These are phyloP conservation scores for Cercospora brassicicola DNA, from an alignment of 2,329 filamentous ascomycete species.

Conservation along the genomic window DNA sequence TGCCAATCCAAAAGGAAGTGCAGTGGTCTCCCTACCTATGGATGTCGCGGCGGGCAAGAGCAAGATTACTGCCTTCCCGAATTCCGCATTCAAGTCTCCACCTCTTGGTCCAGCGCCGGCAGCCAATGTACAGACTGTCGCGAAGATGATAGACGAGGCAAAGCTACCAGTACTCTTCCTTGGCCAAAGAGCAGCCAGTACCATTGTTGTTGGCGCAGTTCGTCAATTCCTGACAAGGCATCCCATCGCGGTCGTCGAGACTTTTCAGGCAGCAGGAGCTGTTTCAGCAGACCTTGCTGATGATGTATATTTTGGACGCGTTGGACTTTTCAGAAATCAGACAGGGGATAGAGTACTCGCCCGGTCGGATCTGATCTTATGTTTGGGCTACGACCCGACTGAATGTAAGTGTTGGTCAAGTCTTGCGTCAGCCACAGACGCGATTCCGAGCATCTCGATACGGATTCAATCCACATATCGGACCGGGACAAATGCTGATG, in stretches of 20 bases:
- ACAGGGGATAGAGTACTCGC: conserved; percentile 49
- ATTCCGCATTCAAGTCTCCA: conserved; percentile 45
- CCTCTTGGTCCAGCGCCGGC: conserved; percentile 44
- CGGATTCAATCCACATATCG: neutral
- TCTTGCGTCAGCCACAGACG: neutral
- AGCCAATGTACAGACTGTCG: conserved; percentile 39
- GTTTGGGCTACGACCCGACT: conserved; percentile 51
- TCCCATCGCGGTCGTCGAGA: conserved; percentile 52
- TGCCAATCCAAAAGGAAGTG: conserved; percentile 46
- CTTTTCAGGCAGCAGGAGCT: conserved; percentile 53
- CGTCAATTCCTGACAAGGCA: conserved; percentile 45
- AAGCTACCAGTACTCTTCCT: conserved; percentile 49
- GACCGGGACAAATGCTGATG: neutral
- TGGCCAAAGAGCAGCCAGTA: conserved; percentile 47
- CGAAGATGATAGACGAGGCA: conserved; percentile 37
- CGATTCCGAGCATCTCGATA: neutral
- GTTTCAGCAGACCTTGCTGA: conserved; percentile 46
- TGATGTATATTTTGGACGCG: conserved; percentile 50
- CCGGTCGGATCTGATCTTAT: conserved; percentile 48
- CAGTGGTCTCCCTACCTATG: conserved; percentile 49
- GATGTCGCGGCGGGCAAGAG: conserved; percentile 47
- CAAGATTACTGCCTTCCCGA: conserved; percentile 44
- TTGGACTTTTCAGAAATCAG: conserved; percentile 53
- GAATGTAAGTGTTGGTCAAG: conserved; percentile 37
- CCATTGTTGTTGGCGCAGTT: conserved; percentile 45